Conservation (phyloP, 345 rosid genomes). For the Noccaea bulbosa region DNA sequence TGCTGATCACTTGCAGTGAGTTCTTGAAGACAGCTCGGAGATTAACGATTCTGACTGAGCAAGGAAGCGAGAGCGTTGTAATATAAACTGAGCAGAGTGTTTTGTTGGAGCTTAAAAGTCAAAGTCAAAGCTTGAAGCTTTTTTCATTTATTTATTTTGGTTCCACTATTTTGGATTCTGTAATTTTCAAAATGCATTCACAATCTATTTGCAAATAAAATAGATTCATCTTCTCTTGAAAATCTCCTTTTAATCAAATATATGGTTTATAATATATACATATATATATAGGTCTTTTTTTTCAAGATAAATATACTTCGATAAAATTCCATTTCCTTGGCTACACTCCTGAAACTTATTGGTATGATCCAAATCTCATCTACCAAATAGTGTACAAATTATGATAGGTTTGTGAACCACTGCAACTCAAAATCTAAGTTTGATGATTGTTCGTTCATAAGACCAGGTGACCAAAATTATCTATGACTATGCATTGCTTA, state of each 20-base stretch:
- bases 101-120: conserved; percentile 26
- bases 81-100: conserved; percentile 36
- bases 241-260: background rate
- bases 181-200: conserved; percentile 36
- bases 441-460: background rate
- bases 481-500: background rate
- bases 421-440: background rate
- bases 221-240: conserved; percentile 32
- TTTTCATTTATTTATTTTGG: conserved; percentile 25
- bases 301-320: background rate
- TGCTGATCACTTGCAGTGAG: conserved; percentile 57
- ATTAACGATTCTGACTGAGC: conserved; percentile 71
- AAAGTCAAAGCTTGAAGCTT: conserved; percentile 4
- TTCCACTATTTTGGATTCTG: conserved; percentile 40
- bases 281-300: too few species aligned
- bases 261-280: background rate
- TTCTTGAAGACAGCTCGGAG: conserved; percentile 86
- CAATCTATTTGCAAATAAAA: conserved; percentile 41
- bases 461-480: background rate
- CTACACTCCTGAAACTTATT: too few species aligned
- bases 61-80: conserved; percentile 63
- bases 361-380: too few species aligned
- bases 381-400: background rate
- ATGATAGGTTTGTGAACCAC: background rate
- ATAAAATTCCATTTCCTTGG: too few species aligned